Evolutionary conservation across 768 basidiomycete genomes (phyloP), one percentile per base, ranked within the genome.

Genomic region (Pisolithus orientalis): DNA sequence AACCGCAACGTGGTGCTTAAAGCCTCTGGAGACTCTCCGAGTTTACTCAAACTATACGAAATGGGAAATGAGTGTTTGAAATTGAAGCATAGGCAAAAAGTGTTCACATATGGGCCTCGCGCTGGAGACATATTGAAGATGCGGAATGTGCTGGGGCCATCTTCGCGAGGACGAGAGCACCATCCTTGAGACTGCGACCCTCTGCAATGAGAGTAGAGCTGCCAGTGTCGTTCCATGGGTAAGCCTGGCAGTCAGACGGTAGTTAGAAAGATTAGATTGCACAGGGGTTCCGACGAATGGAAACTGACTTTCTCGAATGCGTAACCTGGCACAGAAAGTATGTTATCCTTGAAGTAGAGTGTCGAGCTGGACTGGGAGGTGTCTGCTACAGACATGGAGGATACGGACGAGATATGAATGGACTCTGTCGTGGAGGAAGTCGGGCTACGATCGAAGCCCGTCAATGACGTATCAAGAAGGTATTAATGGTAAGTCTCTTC

Each of bases 71-170:
- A 27, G 16, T 4, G 16, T 28, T 21, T 16, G 28, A 31, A 29
- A 29, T 2, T 13, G 44, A 29, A 31, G 10, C 25, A 27, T 3
- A 5, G 29, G 25, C 9, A 11, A 27, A 14, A 14, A 13, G 28
- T 27, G 44, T 80, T 54, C 63, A 84, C 85, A 86, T 81, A 66
- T 85, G 84, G 4, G 83, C 81, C 67, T 88, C 85, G 51, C 85
- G 73, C 61, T 87, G 84, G 32, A 88, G 68, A 65, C 79, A 83
- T 73, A 87, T 79, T 4, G 85, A 84, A 14, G 80, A 84, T 64
- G 85, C 85, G 8, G 84, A 83, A 56, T 85, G 82, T 7, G 83
- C 82, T 32, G 82, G 79, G 5, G 83, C 84, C 58, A 88, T 84
- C 70, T 88, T 88, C 1, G 85, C 85, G 29, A 88, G 67, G 4